Percentiles rank a stretch among this genome's conserved stretches.
These are phyloP conservation scores for Isatis tinctoria DNA, from an alignment of 345 rosid species.

Conservation along the genomic window DNA sequence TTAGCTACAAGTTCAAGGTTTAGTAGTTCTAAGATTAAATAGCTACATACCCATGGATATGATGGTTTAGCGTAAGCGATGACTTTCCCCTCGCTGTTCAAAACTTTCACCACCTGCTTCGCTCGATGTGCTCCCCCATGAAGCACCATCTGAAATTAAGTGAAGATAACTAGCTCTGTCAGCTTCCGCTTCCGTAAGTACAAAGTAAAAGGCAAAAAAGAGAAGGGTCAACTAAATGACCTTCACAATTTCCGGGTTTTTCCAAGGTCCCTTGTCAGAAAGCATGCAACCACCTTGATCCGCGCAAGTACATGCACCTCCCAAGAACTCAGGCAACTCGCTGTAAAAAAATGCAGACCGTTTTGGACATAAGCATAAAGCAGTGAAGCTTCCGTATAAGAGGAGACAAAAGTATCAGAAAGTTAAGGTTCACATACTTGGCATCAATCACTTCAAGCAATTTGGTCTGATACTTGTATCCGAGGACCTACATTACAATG, in stretches of 20 bases:
- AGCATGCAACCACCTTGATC: slow-evolving; percentile 39
- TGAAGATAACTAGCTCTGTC: slow-evolving; percentile 3
- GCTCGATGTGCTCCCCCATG: slow-evolving; percentile 73
- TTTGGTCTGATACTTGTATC: slow-evolving; percentile 89
- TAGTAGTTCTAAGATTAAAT: background rate
- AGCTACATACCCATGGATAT: slow-evolving; percentile 52
- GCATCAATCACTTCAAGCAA: slow-evolving; percentile 93
- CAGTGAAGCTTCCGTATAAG: background rate
- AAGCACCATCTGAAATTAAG: slow-evolving; percentile 65
- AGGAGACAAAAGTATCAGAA: background rate
- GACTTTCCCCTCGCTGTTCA: slow-evolving; percentile 84
- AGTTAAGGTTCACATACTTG: slow-evolving; percentile 41
- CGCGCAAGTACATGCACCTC: slow-evolving; percentile 35
- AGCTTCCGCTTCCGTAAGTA: background rate
- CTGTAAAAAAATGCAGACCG: background rate
- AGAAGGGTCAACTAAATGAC: background rate
- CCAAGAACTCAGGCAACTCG: slow-evolving; percentile 38
- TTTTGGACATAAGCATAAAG: background rate
- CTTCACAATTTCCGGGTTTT: slow-evolving; percentile 37
- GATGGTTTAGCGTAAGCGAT: slow-evolving; percentile 87
- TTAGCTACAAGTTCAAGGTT: background rate
- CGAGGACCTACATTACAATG: slow-evolving; percentile 67
- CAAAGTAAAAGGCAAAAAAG: background rate
- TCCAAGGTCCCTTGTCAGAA: slow-evolving; percentile 41
- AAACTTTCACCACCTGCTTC: slow-evolving; percentile 86